Conservation (phyloP, 1,139 yeast genomes). For the Nakaseomyces uthaithaninus region DNA sequence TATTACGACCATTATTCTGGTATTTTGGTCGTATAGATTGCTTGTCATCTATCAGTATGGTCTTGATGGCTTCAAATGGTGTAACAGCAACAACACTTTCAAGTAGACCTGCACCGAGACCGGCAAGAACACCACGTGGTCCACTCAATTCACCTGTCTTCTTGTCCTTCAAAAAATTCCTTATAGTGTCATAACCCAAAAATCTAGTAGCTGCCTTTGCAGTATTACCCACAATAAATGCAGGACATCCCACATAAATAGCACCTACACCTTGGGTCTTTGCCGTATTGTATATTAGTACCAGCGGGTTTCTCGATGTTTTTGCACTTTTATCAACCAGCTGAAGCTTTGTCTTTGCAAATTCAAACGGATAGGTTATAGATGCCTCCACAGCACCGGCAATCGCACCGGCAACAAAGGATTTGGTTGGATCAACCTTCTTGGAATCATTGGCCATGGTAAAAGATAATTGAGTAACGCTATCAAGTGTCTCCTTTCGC, state of each 20-base stretch:
- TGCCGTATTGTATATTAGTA: slow-evolving; percentile 64
- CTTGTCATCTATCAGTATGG: slow-evolving; percentile 90
- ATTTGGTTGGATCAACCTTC: slow-evolving; percentile 51
- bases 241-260: slow-evolving; percentile 94
- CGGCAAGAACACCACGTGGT: slow-evolving; percentile 87
- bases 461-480: too few species aligned
- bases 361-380: slow-evolving; percentile 90
- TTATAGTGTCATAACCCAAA: slow-evolving; percentile 84
- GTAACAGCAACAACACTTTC: slow-evolving; percentile 93
- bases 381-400: slow-evolving; percentile 94
- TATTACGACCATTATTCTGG: slow-evolving; percentile 57
- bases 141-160: slow-evolving; percentile 76
- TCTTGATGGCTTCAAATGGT: slow-evolving; percentile 93
- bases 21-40: slow-evolving; percentile 70
- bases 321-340: slow-evolving; percentile 62
- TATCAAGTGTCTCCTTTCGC: too few species aligned
- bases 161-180: slow-evolving; percentile 65
- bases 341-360: slow-evolving; percentile 90
- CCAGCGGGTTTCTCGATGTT: slow-evolving; percentile 74
- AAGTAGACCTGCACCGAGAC: slow-evolving; percentile 89
- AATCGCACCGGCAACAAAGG: slow-evolving; percentile 86
- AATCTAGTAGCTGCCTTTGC: slow-evolving; percentile 92
- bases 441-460: slow-evolving; percentile 2
- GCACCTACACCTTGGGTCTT: slow-evolving; percentile 72
- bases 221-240: slow-evolving; percentile 91